These are phyloP conservation scores for Apodospora peruviana DNA, from an alignment of 495 filamentous ascomycete species.

Conservation along the genomic window DNA sequence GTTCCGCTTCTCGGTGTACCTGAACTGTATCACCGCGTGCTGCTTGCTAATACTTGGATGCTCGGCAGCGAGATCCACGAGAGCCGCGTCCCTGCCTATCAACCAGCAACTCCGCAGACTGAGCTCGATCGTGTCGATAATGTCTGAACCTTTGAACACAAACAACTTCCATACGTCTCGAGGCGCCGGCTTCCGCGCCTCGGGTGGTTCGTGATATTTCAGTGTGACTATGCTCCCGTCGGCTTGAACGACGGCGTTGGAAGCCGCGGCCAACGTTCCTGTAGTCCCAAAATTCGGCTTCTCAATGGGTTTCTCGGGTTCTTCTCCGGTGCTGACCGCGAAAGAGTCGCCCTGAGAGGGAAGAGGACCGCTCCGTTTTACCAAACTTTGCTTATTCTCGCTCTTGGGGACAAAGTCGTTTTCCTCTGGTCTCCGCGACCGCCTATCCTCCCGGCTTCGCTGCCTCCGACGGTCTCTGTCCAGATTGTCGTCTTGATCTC, in stretches of 20 bases:
- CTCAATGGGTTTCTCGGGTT: constrained; percentile 62
- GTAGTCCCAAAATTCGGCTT: constrained; percentile 82
- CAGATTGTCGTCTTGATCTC: constrained; percentile 2
- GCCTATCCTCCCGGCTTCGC: constrained; percentile 3
- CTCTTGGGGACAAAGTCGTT: constrained; percentile 13
- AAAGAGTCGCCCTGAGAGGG: constrained; percentile 71
- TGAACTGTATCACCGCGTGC: constrained; percentile 92
- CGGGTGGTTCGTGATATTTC: constrained; percentile 93
- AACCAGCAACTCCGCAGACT: constrained; percentile 80
- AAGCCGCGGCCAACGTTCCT: constrained; percentile 79
- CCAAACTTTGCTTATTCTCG: constrained; percentile 14
- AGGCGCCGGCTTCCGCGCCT: constrained; percentile 79
- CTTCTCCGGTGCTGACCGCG: constrained; percentile 45
- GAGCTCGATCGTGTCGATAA: constrained; percentile 76
- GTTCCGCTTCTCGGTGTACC: constrained; percentile 73
- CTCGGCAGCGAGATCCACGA: constrained; percentile 79
- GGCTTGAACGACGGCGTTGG: constrained; percentile 72
- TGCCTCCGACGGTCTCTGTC: constrained; percentile 7
- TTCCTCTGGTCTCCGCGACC: constrained; percentile 2
- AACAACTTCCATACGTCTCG: constrained; percentile 84
- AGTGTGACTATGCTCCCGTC: constrained; percentile 65
- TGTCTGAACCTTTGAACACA: constrained; percentile 79
- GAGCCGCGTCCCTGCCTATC: constrained; percentile 68
- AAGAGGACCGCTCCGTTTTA: constrained; percentile 50
- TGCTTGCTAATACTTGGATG: constrained; percentile 92